phyloP scores from a whole-genome alignment of 2,329 filamentous ascomycete genomes.

The Ophiostoma australiae region DNA sequence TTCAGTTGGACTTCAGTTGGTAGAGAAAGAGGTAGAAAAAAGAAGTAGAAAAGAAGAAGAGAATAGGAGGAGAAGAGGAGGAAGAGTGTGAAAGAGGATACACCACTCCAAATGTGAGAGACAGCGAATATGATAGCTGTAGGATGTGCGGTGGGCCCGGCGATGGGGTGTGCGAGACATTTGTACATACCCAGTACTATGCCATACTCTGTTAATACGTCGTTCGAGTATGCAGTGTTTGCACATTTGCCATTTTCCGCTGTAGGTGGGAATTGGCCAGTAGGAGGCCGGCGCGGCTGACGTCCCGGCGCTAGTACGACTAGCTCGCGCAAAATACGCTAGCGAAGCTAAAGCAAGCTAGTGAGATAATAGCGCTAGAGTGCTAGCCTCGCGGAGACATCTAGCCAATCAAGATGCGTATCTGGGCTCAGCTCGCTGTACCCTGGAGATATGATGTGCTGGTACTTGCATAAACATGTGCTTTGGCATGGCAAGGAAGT shows the following conservation, averaged over 20 bases:
- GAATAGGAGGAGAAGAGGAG: background rate
- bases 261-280: background rate
- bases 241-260: background rate
- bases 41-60: background rate
- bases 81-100: background rate
- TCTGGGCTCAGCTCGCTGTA: background rate
- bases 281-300: conserved; percentile 15
- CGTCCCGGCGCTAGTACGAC: background rate
- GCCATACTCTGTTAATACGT: too few species aligned
- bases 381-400: conserved; percentile 3
- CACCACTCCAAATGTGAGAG: background rate
- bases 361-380: background rate
- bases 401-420: background rate
- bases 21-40: background rate
- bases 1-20: background rate
- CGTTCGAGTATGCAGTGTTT: background rate
- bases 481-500: background rate
- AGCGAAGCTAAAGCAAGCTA: background rate
- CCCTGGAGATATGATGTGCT: background rate
- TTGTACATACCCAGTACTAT: background rate
- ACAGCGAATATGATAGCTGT: background rate
- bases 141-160: conserved; percentile 3
- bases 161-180: background rate
- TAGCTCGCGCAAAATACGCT: background rate
- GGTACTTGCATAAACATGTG: conserved; percentile 11